phyloP scores from a whole-genome alignment of 2,329 filamentous ascomycete genomes.

The Aspergillus sp. region DNA sequence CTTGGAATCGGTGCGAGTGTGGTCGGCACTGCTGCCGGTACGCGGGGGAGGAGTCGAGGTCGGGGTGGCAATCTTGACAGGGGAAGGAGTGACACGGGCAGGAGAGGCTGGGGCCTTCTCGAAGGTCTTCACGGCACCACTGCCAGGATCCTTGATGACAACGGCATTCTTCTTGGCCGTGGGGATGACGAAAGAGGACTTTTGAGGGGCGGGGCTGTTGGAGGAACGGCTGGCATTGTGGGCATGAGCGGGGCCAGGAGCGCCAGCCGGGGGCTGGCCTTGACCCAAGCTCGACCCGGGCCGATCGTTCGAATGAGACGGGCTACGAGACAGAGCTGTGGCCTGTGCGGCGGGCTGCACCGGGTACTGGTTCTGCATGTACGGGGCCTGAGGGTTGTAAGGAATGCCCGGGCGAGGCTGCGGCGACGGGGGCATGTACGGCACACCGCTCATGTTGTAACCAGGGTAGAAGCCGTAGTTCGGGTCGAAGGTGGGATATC shows the following conservation, averaged over 20 bases:
- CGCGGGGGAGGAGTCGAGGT: constrained; percentile 82
- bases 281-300: constrained; percentile 63
- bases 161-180: constrained; percentile 70
- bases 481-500: constrained; percentile 51
- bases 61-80: constrained; percentile 65
- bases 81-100: constrained; percentile 56
- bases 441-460: constrained; percentile 35
- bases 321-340: constrained; percentile 75
- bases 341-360: constrained; percentile 57
- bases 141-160: constrained; percentile 79
- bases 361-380: constrained; percentile 56
- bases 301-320: constrained; percentile 74
- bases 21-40: constrained; percentile 65
- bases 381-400: constrained; percentile 50
- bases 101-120: constrained; percentile 66
- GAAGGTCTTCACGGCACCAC: constrained; percentile 73
- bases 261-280: constrained; percentile 51
- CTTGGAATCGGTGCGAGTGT: constrained; percentile 71
- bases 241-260: constrained; percentile 51
- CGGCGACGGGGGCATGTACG: constrained; percentile 49
- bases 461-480: constrained; percentile 48
- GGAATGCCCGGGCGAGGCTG: constrained; percentile 52
- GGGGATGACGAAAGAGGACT: constrained; percentile 65
- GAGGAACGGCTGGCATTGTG: constrained; percentile 59
- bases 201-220: constrained; percentile 60